Base-by-base conservation (phyloP, 2,329 filamentous ascomycete genomes). In the Colletotrichum sidae region DNA sequence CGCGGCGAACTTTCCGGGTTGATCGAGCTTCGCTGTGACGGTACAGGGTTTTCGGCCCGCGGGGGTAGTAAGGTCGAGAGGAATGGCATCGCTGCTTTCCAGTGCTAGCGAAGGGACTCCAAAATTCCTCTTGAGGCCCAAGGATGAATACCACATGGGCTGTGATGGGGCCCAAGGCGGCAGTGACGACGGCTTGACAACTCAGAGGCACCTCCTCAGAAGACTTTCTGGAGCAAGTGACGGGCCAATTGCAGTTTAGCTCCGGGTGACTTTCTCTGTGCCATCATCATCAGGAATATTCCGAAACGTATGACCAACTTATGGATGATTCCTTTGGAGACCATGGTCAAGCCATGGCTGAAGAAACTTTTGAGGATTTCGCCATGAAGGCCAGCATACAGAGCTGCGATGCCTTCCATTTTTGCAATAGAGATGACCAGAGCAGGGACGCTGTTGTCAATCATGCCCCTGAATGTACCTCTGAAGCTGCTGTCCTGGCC, bases 31-130 rank as follows among this genome's bases (percentile, higher is more conserved):
- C 89, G 87, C 70, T 92, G 90, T 41, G 95, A 97, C 71, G 95
- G 95, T 0, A 98, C 95, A 0, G 95, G 95, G 0, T 98, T 97
- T 77, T 94, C 95, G 5, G 92, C 93, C 5, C 90, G 91, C n/a
- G 95, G 96, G 3, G 86, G 87, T 55, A 97, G 91, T 73, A 87
- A 92, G 71, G 93, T 96, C 13, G 91, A 92, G 78, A 96, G 90
- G 76, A 80, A 86, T 4, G 91, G 92, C 0, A 88, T 96, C 15
- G 55, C 55, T 35, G 90, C 90, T 0, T 97, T 97, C 76, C 92
- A 96, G 75, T 95, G 92, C 74, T 96, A 74, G 69, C 15, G 33
- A 9, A 39, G 44, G 7, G 33, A 44, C 25, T 25, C 25, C 25
- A 25, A 25, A 25, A 25, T 25, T 25, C 25, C 25, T 25, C 25